Evolutionary conservation across 805 yeast genomes (phyloP).

Genomic region (Metschnikowia hibisci): DNA sequence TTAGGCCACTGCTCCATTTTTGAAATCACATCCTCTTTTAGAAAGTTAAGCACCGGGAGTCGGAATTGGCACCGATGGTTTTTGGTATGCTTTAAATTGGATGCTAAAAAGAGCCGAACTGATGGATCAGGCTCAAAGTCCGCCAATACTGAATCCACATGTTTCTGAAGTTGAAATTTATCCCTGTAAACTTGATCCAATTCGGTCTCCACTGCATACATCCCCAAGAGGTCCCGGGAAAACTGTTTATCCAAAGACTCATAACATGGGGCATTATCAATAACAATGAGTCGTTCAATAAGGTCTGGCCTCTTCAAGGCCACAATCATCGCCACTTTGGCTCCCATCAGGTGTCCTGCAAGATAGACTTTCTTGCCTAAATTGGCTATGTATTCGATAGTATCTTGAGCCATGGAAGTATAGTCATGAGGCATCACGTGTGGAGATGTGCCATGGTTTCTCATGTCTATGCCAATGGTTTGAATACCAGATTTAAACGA

Average conservation of each 20-base stretch:
- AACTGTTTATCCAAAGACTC: constrained; percentile 34
- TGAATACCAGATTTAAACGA: constrained; percentile 27
- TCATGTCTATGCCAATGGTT: constrained; percentile 45
- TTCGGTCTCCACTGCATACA: constrained; percentile 32
- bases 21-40: constrained; percentile 10
- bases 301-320: constrained; percentile 38
- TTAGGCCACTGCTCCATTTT: constrained; percentile 18
- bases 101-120: constrained; percentile 36
- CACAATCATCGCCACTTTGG: constrained; percentile 49
- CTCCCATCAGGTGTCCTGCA: constrained; percentile 62
- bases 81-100: constrained; percentile 28
- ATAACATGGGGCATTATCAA: constrained; percentile 46
- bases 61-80: constrained; percentile 8
- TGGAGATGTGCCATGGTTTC: constrained; percentile 54
- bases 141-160: constrained; percentile 22
- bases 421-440: constrained; percentile 45
- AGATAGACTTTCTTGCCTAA: constrained; percentile 20
- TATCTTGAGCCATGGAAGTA: constrained; percentile 41
- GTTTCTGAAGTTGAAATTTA: constrained; percentile 5
- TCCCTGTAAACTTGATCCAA: neutral
- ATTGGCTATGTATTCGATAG: constrained; percentile 30
- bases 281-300: constrained; percentile 40
- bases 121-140: constrained; percentile 22
- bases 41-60: constrained; percentile 16
- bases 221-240: constrained; percentile 34